Conservation (phyloP, 192 early-diverging fungal species). For the Gigaspora rosea region DNA sequence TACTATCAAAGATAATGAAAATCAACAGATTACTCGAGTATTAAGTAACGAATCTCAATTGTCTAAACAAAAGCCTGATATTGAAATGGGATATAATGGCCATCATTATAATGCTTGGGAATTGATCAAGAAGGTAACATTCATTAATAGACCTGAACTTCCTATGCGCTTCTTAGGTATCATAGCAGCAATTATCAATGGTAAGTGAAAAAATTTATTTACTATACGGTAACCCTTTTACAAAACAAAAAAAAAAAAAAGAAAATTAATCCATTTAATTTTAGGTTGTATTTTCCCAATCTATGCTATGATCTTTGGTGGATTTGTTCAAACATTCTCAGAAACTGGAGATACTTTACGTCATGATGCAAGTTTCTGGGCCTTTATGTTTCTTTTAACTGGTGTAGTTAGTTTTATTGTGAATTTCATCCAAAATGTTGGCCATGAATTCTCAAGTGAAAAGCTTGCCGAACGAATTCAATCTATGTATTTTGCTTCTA, state of each 20-base stretch:
- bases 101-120: conserved; percentile 20
- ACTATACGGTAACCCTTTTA: too few relatives aligned
- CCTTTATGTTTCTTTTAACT: too few relatives aligned
- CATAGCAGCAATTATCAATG: conserved; percentile 6
- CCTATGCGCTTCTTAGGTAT: conserved; percentile 3
- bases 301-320: conserved; percentile 69
- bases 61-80: conserved; percentile 4
- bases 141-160: conserved; percentile 14
- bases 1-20: too few relatives aligned
- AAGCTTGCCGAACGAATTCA: conserved; percentile 61
- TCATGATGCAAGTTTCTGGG: conserved; percentile 45
- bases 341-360: conserved; percentile 12
- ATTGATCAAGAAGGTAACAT: conserved; percentile 4
- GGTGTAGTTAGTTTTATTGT: too few relatives aligned
- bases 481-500: too few relatives aligned
- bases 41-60: too few relatives aligned
- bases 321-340: conserved; percentile 31
- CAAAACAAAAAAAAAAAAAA: too few relatives aligned
- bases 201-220: too few relatives aligned
- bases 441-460: conserved; percentile 50
- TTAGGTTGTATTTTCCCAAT: too few relatives aligned
- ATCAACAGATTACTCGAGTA: not conserved
- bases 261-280: too few relatives aligned
- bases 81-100: conserved; percentile 7
- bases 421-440: not conserved